Evolutionary conservation across 2,329 filamentous ascomycete genomes (phyloP), one percentile per base, ranked within the genome.

Genomic region (Coniosporium tulheliwenetii): DNA sequence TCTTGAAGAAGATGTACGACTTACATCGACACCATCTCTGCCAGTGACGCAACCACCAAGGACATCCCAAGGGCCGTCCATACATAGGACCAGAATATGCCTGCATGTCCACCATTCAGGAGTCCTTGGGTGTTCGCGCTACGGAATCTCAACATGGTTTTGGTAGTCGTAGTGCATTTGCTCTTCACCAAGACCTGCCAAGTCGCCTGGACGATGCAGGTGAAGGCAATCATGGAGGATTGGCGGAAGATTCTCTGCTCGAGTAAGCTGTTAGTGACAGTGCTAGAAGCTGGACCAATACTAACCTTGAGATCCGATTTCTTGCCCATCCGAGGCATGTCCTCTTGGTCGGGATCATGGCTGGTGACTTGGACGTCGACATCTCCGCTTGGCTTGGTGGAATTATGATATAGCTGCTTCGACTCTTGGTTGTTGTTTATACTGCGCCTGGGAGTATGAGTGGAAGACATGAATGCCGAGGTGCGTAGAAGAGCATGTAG

Each of bases 21-120:
- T n/a, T n/a, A n/a, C 39, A 59, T 56, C 33, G 57, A 60, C 8
- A 57, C 58, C 32, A 62, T 53, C 39, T 55, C 50, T 5, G 50
- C 48, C 31, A 55, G 39, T 5, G 47, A 50, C 10, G 50, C 33
- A 10, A 51, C 44, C 5, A 55, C 51, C n/a, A 52, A 49, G 1
- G 48, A 43, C 30, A 51, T 51, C 3, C 52, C 48, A 10, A 55
- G 37, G 13, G 48, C 52, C 0, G 48, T 51, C 39, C 48, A 49
- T 16, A 59, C 44, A 36, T 48, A 58, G 3, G 46, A 39, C 47
- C 49, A 59, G 40, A 58, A 50, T 10, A 50, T 39, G 2, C 53
- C 54, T 7, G 49, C 48, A 12, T 43, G 45, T 13, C 56, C 56
- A n/a, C 56, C 56, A 41, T 58, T 52, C 15, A 51, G 41, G 10